These are phyloP conservation scores for Pisolithus albus DNA, from an alignment of 768 basidiomycete species.

Conservation along the genomic window DNA sequence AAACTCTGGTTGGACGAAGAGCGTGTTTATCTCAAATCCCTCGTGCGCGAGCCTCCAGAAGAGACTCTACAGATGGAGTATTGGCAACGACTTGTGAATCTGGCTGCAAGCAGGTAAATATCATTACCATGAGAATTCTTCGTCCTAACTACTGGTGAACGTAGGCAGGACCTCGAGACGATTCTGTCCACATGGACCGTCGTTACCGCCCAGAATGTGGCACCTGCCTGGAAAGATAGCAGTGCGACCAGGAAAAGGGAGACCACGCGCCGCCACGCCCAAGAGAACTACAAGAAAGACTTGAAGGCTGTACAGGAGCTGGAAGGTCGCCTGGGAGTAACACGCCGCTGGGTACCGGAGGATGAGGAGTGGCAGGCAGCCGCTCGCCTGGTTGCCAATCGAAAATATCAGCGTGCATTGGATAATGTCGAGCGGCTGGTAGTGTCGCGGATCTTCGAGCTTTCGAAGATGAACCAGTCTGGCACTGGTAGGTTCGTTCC, in stretches of 20 bases:
- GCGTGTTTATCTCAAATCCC: no score
- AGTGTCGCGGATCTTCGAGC: slow-evolving; percentile 12
- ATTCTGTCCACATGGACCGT: no score
- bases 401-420: slow-evolving; percentile 8
- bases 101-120: not conserved
- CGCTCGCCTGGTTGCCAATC: not conserved
- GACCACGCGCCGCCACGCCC: slow-evolving; percentile 9
- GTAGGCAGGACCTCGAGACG: not conserved
- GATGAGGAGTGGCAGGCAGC: slow-evolving; percentile 7
- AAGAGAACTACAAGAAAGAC: slow-evolving; percentile 6
- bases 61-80: slow-evolving; percentile 12
- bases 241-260: slow-evolving; percentile 1
- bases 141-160: no score
- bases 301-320: slow-evolving; percentile 6
- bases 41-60: slow-evolving; percentile 2
- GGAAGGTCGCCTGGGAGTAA: slow-evolving; percentile 4
- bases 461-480: slow-evolving; percentile 17
- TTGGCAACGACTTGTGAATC: slow-evolving; percentile 6
- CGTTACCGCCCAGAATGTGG: no score
- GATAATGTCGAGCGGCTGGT: slow-evolving; percentile 12
- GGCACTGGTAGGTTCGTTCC: slow-evolving; percentile 8
- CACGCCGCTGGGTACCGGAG: not conserved
- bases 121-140: not conserved
- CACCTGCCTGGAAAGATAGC: not conserved
- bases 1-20: no score